Evolutionary conservation across 2,329 filamentous ascomycete genomes (phyloP), one percentile per base, ranked within the genome.

Genomic region (Aspergillus sp.): DNA sequence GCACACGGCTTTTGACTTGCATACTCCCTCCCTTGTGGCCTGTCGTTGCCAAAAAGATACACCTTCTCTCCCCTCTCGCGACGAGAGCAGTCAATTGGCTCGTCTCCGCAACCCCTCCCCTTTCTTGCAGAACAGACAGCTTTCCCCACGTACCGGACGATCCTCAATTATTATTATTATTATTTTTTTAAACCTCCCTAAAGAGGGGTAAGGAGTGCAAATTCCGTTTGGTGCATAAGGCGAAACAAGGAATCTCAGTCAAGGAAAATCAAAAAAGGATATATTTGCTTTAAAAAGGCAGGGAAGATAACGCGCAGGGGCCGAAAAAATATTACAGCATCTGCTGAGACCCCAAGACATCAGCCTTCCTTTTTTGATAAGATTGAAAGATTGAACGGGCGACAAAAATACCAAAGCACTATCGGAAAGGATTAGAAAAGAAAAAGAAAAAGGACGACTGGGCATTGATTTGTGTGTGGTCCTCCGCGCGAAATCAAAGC

Each of bases 61-160:
- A 38, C 33, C 31, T 39, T 42, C 43, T 42, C 33, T 42, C 39
- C 34, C 42, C 44, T 36, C 41, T 40, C 40, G 19, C 44, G 48
- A 39, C 52, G 38, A 46, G 46, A 46, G 40, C 53, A 40, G 51
- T 56, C 61, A 62, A 60, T 60, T 59, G 57, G 59, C 45, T 48
- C 46, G 48, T 49, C 54, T 58, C 47, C 48, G 48, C 57, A 59
- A 54, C 50, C 41, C 47, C 44, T 53, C 43, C 49, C 47, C 49
- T 49, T 49, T 49, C 50, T 40, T 58, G 58, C 54, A 58, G 56
- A 48, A 45, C 50, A 50, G 46, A 49, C 57, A 63, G 60, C 58
- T 62, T 64, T 55, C 61, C 59, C 61, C 58, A 58, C 62, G 57
- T 49, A 57, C 47, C 48, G 56, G 48, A 55, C 54, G 58, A 64